Conservation (phyloP, 2,329 filamentous ascomycete species). For the Colletotrichum liriopes region DNA sequence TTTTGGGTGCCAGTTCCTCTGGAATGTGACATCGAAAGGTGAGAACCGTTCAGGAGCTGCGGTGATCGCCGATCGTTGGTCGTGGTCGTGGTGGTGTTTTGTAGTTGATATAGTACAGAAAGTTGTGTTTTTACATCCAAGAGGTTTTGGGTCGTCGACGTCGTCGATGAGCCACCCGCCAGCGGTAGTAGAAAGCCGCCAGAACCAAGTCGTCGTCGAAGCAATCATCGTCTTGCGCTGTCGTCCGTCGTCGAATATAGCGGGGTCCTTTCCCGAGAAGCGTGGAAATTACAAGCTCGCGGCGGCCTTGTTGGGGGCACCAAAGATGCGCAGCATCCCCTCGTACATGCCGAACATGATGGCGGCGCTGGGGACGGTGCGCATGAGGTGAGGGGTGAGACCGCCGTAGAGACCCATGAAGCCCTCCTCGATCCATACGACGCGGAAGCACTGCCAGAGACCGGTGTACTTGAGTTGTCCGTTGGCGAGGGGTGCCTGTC, state of each 20-base stretch:
- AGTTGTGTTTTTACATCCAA: slow-evolving; percentile 6
- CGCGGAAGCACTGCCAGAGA: slow-evolving; percentile 88
- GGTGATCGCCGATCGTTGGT: neutral
- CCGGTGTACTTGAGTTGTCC: slow-evolving; percentile 89
- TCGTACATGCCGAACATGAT: slow-evolving; percentile 97
- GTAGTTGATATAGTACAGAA: neutral
- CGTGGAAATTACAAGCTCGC: slow-evolving; percentile 12
- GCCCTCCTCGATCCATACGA: slow-evolving; percentile 91
- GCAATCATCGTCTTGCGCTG: neutral
- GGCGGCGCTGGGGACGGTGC: slow-evolving; percentile 91
- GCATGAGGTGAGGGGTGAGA: slow-evolving; percentile 90
- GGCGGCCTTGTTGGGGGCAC: slow-evolving; percentile 45
- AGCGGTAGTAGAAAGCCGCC: neutral
- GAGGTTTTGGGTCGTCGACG: neutral
- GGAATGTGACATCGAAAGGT: neutral
- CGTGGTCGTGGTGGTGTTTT: neutral
- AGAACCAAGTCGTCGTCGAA: neutral
- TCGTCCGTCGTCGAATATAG: neutral
- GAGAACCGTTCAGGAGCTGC: neutral
- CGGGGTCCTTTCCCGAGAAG: neutral
- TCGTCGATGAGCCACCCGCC: neutral
- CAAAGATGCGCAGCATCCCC: slow-evolving; percentile 67
- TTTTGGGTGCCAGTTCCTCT: neutral
- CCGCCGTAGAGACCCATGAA: slow-evolving; percentile 90
- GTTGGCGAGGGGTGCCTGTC: slow-evolving; percentile 83